Conservation (phyloP, 192 early-diverging fungal species). For the Chytriomyces hyalinus region DNA sequence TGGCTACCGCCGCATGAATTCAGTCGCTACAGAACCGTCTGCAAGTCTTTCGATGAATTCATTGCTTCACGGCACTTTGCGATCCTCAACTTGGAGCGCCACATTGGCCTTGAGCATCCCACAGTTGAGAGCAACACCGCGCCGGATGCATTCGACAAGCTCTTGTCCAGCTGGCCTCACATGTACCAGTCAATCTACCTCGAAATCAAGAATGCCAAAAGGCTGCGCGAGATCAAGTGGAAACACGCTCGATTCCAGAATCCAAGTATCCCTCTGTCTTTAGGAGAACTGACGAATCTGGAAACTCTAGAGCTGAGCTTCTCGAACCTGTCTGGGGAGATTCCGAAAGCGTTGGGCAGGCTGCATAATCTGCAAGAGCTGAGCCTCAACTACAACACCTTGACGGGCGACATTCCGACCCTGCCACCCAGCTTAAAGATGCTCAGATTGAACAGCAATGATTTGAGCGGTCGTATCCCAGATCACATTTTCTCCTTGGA, state of each 20-base stretch:
- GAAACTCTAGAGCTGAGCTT: not conserved
- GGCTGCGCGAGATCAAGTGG: not conserved
- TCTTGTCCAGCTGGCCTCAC: not conserved
- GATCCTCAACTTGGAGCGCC: not conserved
- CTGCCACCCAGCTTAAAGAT: not conserved
- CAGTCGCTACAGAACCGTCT: not conserved
- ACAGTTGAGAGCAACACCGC: not conserved
- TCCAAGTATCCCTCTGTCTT: not conserved
- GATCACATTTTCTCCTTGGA: not conserved
- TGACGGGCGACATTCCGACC: slow-evolving; percentile 24
- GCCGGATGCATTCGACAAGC: not conserved
- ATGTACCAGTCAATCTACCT: slow-evolving; percentile 3
- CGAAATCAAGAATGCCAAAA: no score
- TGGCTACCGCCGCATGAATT: not conserved
- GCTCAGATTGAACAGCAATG: not conserved
- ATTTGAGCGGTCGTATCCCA: not conserved
- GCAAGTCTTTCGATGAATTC: slow-evolving; percentile 2
- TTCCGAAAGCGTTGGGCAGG: slow-evolving; percentile 3
- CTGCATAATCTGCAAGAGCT: slow-evolving; percentile 20
- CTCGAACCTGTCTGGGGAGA: not conserved
- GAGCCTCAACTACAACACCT: slow-evolving; percentile 14
- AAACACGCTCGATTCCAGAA: not conserved
- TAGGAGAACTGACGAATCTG: not conserved
- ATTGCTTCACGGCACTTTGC: slow-evolving; percentile 10
- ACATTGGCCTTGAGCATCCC: not conserved